Base-by-base conservation (phyloP, 2,329 filamentous ascomycete genomes). In the Penicillium sp. region DNA sequence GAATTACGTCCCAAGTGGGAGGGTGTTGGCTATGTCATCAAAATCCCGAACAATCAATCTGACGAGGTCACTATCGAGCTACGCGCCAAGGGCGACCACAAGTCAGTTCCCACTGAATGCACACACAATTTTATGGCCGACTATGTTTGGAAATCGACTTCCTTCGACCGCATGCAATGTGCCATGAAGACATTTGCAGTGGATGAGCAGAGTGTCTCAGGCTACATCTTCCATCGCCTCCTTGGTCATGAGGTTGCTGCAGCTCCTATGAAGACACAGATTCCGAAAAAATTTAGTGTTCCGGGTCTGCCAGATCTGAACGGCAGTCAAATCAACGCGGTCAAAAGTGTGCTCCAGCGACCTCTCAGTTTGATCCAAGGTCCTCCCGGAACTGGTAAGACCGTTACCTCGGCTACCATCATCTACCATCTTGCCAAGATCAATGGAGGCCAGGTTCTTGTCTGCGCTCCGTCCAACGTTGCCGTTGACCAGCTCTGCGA, bases 101-200 rank as follows among this genome's bases (percentile, higher is more conserved):
- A 97, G 77, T 91, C 89, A 29, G 91, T 97, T 1, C 94, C 94
- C 0, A 96, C 91, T 0, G 93, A 99, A 70, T 94, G 93, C 75
- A 96, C 93, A 0, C 91, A 96, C 77, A 96, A 97, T 75, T 99
- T 99, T 77, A 96, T 92, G 17, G 94, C 93, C 64, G 94, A 99
- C 74, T 99, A 99, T 71, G 94, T 99, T 56, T 99, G 94, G 94
- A 99, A 99, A 75, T 94, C 95, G 15, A 99, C 95, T 0, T 97
- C 93, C 0, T 99, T 99, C 73, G 94, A 99, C 71, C 93, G 94
- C 62, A 99, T 99, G 94, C 94, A 99, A 75, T 86, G 93, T 65
- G 95, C 94, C 54, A 97, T 99, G 93, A 97, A 97, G 82, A 97
- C 91, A 0, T 99, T 99, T 73, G 94, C 94, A 6, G 87, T 97